Conservation (phyloP, 2,329 filamentous ascomycete genomes). For the Fusarium sp. region DNA sequence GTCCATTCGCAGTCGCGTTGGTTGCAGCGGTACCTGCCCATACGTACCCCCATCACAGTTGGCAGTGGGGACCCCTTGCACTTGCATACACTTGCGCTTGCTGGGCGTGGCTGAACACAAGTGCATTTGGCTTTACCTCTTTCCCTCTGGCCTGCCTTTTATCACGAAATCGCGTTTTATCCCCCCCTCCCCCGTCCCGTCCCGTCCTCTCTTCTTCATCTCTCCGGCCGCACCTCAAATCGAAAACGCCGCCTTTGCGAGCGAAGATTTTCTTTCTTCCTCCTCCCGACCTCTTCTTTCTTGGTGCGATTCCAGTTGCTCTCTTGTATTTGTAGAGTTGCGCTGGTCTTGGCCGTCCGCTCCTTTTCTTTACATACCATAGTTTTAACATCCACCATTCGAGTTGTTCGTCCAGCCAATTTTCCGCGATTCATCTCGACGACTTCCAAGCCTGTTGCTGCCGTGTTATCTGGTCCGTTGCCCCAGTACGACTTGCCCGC, state of each 20-base stretch:
- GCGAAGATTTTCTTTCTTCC: constrained; percentile 44
- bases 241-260: constrained; percentile 41
- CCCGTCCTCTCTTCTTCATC: constrained; percentile 42
- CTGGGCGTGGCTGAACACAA: constrained; percentile 43
- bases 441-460: constrained; percentile 29
- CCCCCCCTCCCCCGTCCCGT: constrained; percentile 39
- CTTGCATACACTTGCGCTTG: constrained; percentile 33
- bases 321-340: constrained; percentile 58
- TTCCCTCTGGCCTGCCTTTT: constrained; percentile 27
- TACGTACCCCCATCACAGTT: constrained; percentile 33
- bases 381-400: constrained; percentile 29
- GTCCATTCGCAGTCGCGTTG: constrained; percentile 19
- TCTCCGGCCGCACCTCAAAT: constrained; percentile 34
- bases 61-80: constrained; percentile 36
- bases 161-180: constrained; percentile 45
- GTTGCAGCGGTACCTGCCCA: constrained; percentile 30
- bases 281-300: constrained; percentile 40
- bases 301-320: constrained; percentile 68
- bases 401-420: constrained; percentile 42
- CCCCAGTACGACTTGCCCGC: constrained; percentile 13
- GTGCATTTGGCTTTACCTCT: constrained; percentile 41
- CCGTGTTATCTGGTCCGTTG: constrained; percentile 39
- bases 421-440: constrained; percentile 37
- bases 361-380: constrained; percentile 56
- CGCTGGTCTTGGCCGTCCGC: constrained; percentile 70